Base-by-base conservation (phyloP, 2,329 filamentous ascomycete species). In the Capronia americana region DNA sequence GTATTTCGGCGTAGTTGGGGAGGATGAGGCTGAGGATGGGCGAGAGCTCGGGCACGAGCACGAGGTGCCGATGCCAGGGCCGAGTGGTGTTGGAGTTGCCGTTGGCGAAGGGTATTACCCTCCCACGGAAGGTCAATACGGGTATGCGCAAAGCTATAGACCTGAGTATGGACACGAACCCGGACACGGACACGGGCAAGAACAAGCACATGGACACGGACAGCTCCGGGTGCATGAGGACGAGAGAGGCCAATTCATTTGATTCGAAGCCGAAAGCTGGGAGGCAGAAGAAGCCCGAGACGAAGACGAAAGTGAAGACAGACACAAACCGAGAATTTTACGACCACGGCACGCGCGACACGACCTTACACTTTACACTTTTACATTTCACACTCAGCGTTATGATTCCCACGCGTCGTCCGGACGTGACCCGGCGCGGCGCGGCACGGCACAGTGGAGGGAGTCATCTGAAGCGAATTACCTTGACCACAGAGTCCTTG, bases 1-100 rank as follows among this genome's bases (percentile, higher is more conserved):
- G 55, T 72, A 68, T 56, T 71, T 72, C 59, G 71, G 69, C 23
- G 63, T 69, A 41, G 66, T 23, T 7, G 68, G 66, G 23, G 69
- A 68, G 2, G 24, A 38, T 14, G 61, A 67, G 20, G 46, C 38
- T 34, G 32, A 34, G 7, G 32, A 34, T 34, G 32, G 11, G 32
- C 8, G 32, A 10, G 32, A 2, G 32, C n/a, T n/a, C n/a, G 32
- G 11, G 5, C 38, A 4, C 4, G 38, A n/a, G 14, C 38, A 44
- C 17, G 14, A n/a, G 14, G 17, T n/a, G 38, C 38, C 38, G 14
- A 23, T 68, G 7, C 60, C 63, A 12, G 66, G 63, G 34, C 63
- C 66, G n/a, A 65, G 63, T 23, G 14, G 4, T 57, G 11, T 23
- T 11, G 61, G 54, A 1, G 56, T 58, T 34, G 41, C 30, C 5